Evolutionary conservation across 306 rosid genomes (phyloP).

Genomic region (Cucumis melo): DNA sequence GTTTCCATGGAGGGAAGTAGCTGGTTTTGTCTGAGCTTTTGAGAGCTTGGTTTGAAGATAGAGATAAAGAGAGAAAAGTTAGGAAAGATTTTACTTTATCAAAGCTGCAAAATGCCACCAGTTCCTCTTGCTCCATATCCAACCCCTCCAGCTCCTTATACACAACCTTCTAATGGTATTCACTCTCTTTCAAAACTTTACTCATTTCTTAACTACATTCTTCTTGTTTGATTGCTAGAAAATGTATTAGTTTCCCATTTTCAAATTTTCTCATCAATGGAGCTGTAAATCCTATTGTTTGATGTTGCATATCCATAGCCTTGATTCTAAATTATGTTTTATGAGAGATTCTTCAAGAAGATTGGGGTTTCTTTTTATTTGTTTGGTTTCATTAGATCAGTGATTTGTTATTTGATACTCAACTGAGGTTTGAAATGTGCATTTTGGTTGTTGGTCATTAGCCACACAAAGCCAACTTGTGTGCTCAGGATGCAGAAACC

Average conservation of each 20-base stretch:
- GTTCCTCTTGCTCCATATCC: conserved; percentile 99
- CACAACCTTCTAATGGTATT: conserved; percentile 75
- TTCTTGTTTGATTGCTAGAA: conserved; percentile 10
- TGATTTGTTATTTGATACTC: not conserved
- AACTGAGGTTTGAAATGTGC: not conserved
- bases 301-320: not conserved
- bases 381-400: not conserved
- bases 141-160: conserved; percentile 53
- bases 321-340: not conserved
- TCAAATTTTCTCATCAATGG: not conserved
- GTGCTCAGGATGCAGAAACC: conserved; percentile 94
- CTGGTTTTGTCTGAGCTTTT: conserved; percentile 15
- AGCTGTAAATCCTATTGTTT: not conserved
- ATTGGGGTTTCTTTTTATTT: not conserved
- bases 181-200: conserved; percentile 1
- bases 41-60: conserved; percentile 29
- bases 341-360: not conserved
- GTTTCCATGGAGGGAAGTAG: conserved; percentile 21
- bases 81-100: conserved; percentile 14
- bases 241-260: not conserved
- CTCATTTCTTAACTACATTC: conserved; percentile 12
- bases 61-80: conserved; percentile 7
- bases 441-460: conserved; percentile 16
- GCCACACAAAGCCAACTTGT: conserved; percentile 94
- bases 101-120: conserved; percentile 70